Percentiles rank a stretch among this genome's conserved stretches.
phyloP scores from a whole-genome alignment of 257 asterid genomes.

The Mitragyna speciosa region DNA sequence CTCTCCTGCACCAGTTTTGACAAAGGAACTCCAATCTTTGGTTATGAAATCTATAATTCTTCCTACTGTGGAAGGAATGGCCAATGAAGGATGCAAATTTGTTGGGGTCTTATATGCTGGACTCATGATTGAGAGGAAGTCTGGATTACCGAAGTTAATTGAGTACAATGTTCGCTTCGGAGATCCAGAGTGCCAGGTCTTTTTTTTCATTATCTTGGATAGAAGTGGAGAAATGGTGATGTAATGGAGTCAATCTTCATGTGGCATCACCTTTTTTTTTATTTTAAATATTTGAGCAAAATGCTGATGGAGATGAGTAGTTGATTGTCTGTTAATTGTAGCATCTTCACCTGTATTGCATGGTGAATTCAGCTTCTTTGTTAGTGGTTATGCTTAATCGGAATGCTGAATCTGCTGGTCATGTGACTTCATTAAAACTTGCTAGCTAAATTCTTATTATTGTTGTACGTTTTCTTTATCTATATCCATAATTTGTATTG shows the following conservation, averaged over 20 bases:
- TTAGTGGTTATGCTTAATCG: not conserved
- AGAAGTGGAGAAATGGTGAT: not conserved
- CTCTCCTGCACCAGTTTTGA: slow-evolving; percentile 92
- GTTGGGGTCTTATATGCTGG: slow-evolving; percentile 94
- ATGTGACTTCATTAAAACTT: not conserved
- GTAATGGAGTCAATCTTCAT: not conserved
- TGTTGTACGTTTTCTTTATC: not conserved
- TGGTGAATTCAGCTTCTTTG: not conserved
- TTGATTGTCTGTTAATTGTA: not conserved
- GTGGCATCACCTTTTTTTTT: not conserved
- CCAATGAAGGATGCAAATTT: slow-evolving; percentile 84
- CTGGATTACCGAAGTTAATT: slow-evolving; percentile 88
- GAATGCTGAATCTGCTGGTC: not conserved
- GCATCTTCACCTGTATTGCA: not conserved
- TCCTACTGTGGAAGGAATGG: slow-evolving; percentile 95
- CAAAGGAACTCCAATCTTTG: slow-evolving; percentile 67
- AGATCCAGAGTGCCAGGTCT: slow-evolving; percentile 97
- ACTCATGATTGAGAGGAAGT: slow-evolving; percentile 83
- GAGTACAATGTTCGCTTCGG: slow-evolving; percentile 97
- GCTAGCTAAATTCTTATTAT: not conserved
- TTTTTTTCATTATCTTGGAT: slow-evolving; percentile 16
- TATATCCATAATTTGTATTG: not conserved
- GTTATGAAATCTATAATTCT: slow-evolving; percentile 78
- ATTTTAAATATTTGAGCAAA: not conserved
- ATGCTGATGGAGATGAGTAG: not conserved